Evolutionary conservation across 2,329 filamentous ascomycete species (phyloP).

Genomic region (Lachnellula hyalina): DNA sequence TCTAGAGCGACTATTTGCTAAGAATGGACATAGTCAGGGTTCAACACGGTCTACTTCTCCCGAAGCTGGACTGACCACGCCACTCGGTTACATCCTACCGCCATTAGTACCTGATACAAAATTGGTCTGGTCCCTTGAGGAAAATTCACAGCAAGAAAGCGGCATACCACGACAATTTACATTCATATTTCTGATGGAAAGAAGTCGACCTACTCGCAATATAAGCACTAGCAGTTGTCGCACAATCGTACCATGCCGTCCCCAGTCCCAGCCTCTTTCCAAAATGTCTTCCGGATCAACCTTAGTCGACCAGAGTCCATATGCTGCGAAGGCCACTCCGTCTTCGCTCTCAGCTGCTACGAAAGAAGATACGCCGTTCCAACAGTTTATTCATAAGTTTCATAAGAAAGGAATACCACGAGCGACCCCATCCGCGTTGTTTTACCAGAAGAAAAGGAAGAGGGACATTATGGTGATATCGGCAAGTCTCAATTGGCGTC

Average conservation of each 20-base stretch:
- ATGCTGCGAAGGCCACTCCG: neutral
- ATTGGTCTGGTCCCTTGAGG: slow-evolving; percentile 45
- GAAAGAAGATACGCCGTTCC: neutral
- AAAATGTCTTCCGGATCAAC: neutral
- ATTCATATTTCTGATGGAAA: slow-evolving; percentile 41
- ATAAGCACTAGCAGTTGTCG: neutral
- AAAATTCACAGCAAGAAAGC: slow-evolving; percentile 42
- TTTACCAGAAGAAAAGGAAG: no score
- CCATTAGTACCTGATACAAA: slow-evolving; percentile 20
- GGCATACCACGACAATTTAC: slow-evolving; percentile 47
- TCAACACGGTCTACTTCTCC: slow-evolving; percentile 13
- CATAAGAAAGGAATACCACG: neutral
- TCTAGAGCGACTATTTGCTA: neutral
- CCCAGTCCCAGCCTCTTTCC: neutral
- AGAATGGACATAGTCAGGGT: slow-evolving; percentile 13
- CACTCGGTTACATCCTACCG: neutral
- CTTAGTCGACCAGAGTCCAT: neutral
- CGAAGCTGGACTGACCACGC: neutral
- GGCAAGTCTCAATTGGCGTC: no score
- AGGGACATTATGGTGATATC: no score
- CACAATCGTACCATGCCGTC: neutral
- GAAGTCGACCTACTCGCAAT: slow-evolving; percentile 2
- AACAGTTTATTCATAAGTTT: neutral
- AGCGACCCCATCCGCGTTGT: neutral
- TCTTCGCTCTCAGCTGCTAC: neutral